Conservation (phyloP, 306 rosid species). For the Spatholobus suberectus region DNA sequence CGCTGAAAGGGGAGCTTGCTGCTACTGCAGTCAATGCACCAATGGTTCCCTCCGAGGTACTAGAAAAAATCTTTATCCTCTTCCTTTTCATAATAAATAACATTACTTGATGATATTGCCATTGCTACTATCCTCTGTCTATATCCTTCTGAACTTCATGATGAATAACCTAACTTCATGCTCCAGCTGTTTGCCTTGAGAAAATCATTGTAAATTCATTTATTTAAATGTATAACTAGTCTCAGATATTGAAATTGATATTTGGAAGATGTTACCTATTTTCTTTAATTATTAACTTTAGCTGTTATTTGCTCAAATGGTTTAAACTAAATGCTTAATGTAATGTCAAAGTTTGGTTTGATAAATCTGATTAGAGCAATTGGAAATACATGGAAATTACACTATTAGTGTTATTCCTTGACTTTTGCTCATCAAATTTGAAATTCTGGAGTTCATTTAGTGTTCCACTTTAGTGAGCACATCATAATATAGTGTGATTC, state of each 20-base stretch:
- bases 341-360: slow-evolving; percentile 14
- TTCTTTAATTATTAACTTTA: neutral
- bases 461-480: neutral
- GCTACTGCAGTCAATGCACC: slow-evolving; percentile 99
- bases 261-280: neutral
- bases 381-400: neutral
- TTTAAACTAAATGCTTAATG: neutral
- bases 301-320: neutral
- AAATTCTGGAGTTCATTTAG: slow-evolving; percentile 1
- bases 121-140: no score
- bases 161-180: neutral
- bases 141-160: neutral
- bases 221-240: neutral
- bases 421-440: neutral
- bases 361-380: neutral
- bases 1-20: slow-evolving; percentile 95
- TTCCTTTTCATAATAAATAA: neutral
- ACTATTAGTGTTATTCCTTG: neutral
- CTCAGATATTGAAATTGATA: neutral
- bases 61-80: neutral
- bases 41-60: slow-evolving; percentile 99
- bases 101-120: neutral
- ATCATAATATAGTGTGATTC: neutral
- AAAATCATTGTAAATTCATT: neutral
- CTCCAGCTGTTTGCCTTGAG: neutral